Evolutionary conservation across 805 yeast species (phyloP).

Genomic region (Saturnispora besseyi): DNA sequence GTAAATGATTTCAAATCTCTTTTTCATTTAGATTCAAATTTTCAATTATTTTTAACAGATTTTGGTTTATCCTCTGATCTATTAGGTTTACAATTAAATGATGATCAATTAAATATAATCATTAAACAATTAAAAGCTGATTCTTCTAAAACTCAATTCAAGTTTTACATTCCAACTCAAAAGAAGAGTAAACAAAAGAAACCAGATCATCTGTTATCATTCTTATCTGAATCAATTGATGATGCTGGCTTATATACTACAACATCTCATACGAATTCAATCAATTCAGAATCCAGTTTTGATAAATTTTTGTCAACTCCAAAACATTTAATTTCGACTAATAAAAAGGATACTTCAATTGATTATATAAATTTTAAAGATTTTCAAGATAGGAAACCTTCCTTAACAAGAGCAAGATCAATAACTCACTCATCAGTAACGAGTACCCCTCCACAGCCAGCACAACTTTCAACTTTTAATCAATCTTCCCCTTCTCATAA

Average conservation of each 20-base stretch:
- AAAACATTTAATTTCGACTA: conserved; percentile 43
- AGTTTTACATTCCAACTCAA: background rate
- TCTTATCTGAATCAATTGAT: conserved; percentile 7
- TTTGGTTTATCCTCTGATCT: conserved; percentile 9
- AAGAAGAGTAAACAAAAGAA: background rate
- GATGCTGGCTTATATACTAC: conserved; percentile 32
- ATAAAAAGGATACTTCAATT: conserved; percentile 25
- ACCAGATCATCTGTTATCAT: background rate
- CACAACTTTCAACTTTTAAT: background rate
- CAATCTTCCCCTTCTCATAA: background rate
- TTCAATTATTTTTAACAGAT: conserved; percentile 9
- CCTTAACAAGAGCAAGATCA: conserved; percentile 23
- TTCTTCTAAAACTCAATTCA: background rate
- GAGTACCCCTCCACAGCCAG: conserved; percentile 1
- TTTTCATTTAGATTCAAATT: conserved; percentile 20
- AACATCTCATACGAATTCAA: conserved; percentile 47
- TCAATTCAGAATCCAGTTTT: conserved; percentile 34
- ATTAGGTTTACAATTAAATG: conserved; percentile 9
- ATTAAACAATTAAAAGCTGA: background rate
- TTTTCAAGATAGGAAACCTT: conserved; percentile 15
- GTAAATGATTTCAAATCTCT: conserved; percentile 39
- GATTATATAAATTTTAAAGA: conserved; percentile 57
- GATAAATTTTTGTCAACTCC: conserved; percentile 54
- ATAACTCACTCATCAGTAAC: conserved; percentile 18
- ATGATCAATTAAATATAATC: background rate